These are phyloP conservation scores for Haplosporangium gracile DNA, from an alignment of 192 early-diverging fungal species.

Conservation along the genomic window DNA sequence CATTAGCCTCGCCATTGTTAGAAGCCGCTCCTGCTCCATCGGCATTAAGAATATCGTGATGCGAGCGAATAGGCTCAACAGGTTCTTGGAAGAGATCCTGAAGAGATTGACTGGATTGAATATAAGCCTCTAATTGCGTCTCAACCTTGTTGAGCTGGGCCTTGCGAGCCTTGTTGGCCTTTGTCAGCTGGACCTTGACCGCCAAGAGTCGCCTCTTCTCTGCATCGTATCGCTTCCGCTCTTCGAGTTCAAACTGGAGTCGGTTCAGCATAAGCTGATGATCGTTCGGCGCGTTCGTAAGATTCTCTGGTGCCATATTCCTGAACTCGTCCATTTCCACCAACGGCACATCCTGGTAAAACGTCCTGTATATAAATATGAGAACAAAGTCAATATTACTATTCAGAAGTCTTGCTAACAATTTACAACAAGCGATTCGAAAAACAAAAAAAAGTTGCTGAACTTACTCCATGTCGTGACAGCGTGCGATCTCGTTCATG, in stretches of 20 bases:
- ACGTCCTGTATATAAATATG: slow-evolving; percentile 22
- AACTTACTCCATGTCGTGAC: slow-evolving; percentile 52
- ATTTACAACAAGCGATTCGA: background rate
- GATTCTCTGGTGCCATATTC: slow-evolving; percentile 22
- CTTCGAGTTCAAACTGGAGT: slow-evolving; percentile 52
- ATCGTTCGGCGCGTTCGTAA: slow-evolving; percentile 14
- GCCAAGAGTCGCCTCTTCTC: slow-evolving; percentile 47
- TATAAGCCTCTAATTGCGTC: slow-evolving; percentile 35
- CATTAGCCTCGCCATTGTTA: background rate
- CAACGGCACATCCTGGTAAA: slow-evolving; percentile 50
- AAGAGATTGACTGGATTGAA: slow-evolving; percentile 29
- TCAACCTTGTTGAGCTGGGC: slow-evolving; percentile 33
- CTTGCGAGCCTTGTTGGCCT: slow-evolving; percentile 42
- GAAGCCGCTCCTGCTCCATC: background rate
- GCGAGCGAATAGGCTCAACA: slow-evolving; percentile 20
- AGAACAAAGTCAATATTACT: background rate
- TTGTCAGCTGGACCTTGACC: slow-evolving; percentile 35
- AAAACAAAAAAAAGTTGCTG: background rate
- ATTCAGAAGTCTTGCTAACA: background rate
- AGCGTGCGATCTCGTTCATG: slow-evolving; percentile 44
- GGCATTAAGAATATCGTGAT: slow-evolving; percentile 9
- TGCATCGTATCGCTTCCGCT: slow-evolving; percentile 48
- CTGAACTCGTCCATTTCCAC: slow-evolving; percentile 47
- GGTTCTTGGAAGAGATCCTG: slow-evolving; percentile 43
- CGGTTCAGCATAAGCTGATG: slow-evolving; percentile 48